Evolutionary conservation across 441 rosid genomes (phyloP).

Genomic region (Breynia disticha): DNA sequence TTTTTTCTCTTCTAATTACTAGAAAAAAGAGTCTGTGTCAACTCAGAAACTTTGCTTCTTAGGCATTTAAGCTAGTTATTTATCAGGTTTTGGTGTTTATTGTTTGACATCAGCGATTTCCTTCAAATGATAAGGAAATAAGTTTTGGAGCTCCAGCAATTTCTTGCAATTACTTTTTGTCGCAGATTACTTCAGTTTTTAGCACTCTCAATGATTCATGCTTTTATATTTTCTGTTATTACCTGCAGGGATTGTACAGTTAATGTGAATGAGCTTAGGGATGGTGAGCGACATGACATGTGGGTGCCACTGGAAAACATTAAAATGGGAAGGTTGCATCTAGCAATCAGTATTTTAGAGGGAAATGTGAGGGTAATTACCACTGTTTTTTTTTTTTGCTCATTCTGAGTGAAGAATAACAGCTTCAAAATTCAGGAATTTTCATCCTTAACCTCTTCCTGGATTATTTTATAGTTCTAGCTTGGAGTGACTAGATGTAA

Average conservation of each 20-base stretch:
- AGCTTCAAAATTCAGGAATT: not conserved
- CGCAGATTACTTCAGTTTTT: too few species aligned
- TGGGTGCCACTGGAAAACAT: constrained; percentile 78
- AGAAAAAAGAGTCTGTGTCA: not conserved
- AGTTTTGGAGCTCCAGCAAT: too few species aligned
- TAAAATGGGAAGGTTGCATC: constrained; percentile 75
- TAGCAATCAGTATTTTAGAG: constrained; percentile 64
- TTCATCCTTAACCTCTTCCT: not conserved
- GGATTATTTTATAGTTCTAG: not conserved
- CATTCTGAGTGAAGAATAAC: constrained; percentile 1
- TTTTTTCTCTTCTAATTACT: not conserved
- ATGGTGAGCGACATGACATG: constrained; percentile 67
- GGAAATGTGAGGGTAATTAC: constrained; percentile 36
- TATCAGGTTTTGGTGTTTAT: too few species aligned
- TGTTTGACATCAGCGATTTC: too few species aligned
- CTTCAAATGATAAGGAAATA: too few species aligned
- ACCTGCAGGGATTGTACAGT: constrained; percentile 54
- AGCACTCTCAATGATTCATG: too few species aligned
- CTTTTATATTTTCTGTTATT: constrained; percentile 11
- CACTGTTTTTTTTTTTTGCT: not conserved
- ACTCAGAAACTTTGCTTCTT: too few species aligned
- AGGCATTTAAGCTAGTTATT: too few species aligned
- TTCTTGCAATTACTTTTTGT: too few species aligned
- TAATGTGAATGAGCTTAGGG: constrained; percentile 51
- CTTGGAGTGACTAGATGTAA: not conserved